Conservation (phyloP, 2,329 filamentous ascomycete genomes). For the Phoma sp. region DNA sequence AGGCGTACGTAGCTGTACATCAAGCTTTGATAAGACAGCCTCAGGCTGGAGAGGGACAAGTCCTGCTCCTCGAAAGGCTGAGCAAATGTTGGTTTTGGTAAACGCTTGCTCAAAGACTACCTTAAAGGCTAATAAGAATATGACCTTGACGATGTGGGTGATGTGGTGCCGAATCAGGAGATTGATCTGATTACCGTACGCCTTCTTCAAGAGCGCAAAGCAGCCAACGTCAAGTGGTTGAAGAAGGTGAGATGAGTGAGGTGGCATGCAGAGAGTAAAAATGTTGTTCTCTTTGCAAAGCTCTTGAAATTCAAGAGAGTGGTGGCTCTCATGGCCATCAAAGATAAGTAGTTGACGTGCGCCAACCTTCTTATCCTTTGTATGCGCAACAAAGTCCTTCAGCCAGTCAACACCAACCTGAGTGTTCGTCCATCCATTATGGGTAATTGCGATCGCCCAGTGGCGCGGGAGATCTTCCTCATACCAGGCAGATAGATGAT, state of each 20-base stretch:
- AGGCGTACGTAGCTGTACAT: not conserved
- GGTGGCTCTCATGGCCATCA: conserved; percentile 42
- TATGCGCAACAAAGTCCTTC: no score
- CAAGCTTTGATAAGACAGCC: not conserved
- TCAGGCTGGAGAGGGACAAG: conserved; percentile 28
- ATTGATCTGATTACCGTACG: conserved; percentile 41
- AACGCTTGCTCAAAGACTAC: conserved; percentile 32
- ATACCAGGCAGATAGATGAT: conserved; percentile 19
- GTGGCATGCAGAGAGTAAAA: no score
- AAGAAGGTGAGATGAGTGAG: no score
- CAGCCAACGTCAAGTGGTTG: no score
- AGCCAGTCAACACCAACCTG: conserved; percentile 33
- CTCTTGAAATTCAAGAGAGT: conserved; percentile 25
- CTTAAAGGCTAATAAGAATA: conserved; percentile 24
- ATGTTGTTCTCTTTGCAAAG: conserved; percentile 49
- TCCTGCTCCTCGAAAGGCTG: conserved; percentile 40
- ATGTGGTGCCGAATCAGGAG: conserved; percentile 34
- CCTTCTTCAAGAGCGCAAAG: no score
- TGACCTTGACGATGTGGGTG: conserved; percentile 32
- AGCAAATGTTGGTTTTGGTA: conserved; percentile 33
- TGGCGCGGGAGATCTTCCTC: conserved; percentile 22
- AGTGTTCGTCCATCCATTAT: conserved; percentile 48
- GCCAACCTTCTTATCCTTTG: conserved; percentile 1
- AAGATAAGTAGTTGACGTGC: conserved; percentile 21
- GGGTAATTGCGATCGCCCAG: conserved; percentile 32